Evolutionary conservation across 2,329 filamentous ascomycete species (phyloP), one percentile per base, ranked within the genome.

Genomic region (Aureobasidium sp.): DNA sequence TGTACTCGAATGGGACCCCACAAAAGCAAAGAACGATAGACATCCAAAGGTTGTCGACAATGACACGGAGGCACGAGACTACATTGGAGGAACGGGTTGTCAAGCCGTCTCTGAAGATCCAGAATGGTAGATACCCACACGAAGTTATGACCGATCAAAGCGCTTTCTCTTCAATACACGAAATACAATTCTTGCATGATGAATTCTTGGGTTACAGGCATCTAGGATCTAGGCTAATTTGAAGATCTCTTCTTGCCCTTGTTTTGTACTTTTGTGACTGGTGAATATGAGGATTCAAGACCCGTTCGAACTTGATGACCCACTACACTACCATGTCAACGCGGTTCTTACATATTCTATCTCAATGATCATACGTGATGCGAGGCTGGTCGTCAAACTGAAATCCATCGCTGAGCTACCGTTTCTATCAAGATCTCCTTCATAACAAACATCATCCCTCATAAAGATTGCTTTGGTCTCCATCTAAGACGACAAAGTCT

Each of bases 81-180:
- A 54, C 33, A 65, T 68, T 33, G 66, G 66, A 33, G 66, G 66
- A 22, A 64, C 60, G 5, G 66, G 66, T 0, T 68, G 66, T 60
- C 64, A 62, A 11, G 63, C 65, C 29, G 56, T 59, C 15, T 59
- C 56, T 19, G 29, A 48, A 8, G 56, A 59, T 3, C 56, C 56
- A 3, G 56, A 59, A 39, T 59, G 56, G 56, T 59, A 48, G 45
- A 48, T 29, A 48, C 45, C 45, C 45, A 17, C 45, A 31, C 17
- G 6, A 48, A n/a, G 39, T 40, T 40, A 40, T 40, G 39, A 40
- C 17, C 15, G 24, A 31, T 48, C 17, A n/a, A 29, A 11, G 45
- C 45, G 15, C 24, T 17, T 48, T 31, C 8, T 12, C 19, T 6
- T 27, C 12, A 12, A 45, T 6, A 45, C 22, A 27, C 22, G 5